phyloP scores from a whole-genome alignment of 1,284 basidiomycete species.

The Veloporphyrellus conicus region DNA sequence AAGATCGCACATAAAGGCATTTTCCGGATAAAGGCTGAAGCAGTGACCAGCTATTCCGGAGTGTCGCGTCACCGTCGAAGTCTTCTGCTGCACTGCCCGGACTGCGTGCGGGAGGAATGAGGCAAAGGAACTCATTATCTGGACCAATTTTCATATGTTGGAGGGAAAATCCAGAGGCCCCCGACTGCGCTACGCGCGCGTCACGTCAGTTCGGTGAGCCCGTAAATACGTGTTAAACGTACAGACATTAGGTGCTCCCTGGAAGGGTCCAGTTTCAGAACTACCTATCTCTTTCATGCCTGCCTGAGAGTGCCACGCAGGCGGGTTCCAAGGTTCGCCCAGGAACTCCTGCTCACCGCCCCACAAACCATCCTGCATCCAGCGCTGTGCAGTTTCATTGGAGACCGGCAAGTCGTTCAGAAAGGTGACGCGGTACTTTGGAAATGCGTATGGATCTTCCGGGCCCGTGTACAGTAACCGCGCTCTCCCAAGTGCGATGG shows the following conservation, averaged over 20 bases:
- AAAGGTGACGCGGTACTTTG: slow-evolving; percentile 79
- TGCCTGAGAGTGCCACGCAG: slow-evolving; percentile 34
- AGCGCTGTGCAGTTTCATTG: slow-evolving; percentile 68
- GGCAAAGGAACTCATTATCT: slow-evolving; percentile 63
- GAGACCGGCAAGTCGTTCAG: slow-evolving; percentile 75
- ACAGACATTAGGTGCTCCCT: slow-evolving; percentile 28
- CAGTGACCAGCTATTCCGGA: slow-evolving; percentile 73
- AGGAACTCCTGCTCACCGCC: slow-evolving; percentile 76
- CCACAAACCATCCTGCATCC: slow-evolving; percentile 63
- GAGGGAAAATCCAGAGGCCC: slow-evolving; percentile 42
- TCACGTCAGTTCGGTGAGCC: slow-evolving; percentile 11
- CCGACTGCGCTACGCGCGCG: slow-evolving; percentile 14
- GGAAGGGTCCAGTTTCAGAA: slow-evolving; percentile 34
- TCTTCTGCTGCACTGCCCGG: slow-evolving; percentile 46
- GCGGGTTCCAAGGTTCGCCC: slow-evolving; percentile 54
- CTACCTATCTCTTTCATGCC: slow-evolving; percentile 56
- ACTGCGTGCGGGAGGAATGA: slow-evolving; percentile 63
- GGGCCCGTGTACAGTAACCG: slow-evolving; percentile 64
- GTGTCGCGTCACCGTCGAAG: slow-evolving; percentile 53
- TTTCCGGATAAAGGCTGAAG: slow-evolving; percentile 70
- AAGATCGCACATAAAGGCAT: slow-evolving; percentile 71
- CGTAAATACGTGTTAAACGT: slow-evolving; percentile 20
- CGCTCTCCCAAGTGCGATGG: slow-evolving; percentile 32
- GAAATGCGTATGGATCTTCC: slow-evolving; percentile 78
- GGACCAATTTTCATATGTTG: slow-evolving; percentile 71